phyloP scores from a whole-genome alignment of 1,284 basidiomycete species.

The Fomitiporia mediterranea region DNA sequence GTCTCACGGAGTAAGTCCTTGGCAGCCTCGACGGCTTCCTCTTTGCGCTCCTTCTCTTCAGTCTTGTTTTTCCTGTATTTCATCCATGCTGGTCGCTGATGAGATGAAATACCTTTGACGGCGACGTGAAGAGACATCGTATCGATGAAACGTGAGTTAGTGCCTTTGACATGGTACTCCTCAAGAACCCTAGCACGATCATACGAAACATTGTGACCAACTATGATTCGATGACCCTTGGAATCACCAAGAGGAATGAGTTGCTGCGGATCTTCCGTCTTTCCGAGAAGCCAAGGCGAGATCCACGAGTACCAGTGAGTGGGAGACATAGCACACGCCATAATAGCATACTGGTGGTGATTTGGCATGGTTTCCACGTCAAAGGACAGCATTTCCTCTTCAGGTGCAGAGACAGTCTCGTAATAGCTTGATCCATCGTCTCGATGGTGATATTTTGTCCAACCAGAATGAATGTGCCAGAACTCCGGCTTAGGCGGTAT shows the following conservation, averaged over 20 bases:
- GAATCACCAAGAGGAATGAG: constrained; percentile 71
- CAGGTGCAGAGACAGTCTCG: constrained; percentile 57
- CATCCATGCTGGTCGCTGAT: constrained; percentile 92
- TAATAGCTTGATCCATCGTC: constrained; percentile 63
- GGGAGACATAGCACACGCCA: constrained; percentile 84
- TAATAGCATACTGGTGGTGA: constrained; percentile 77
- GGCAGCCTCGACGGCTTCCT: constrained; percentile 56
- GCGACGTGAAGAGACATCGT: constrained; percentile 96
- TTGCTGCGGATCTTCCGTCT: constrained; percentile 61
- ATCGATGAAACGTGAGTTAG: constrained; percentile 83
- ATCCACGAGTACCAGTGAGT: constrained; percentile 96
- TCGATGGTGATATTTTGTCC: constrained; percentile 80
- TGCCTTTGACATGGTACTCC: constrained; percentile 75
- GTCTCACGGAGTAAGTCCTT: constrained; percentile 45
- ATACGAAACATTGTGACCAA: constrained; percentile 96
- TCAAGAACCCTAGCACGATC: constrained; percentile 83
- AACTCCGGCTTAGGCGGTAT: constrained; percentile 65
- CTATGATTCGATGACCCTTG: constrained; percentile 56
- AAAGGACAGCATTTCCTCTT: constrained; percentile 79
- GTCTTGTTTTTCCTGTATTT: constrained; percentile 70
- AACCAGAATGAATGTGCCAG: constrained; percentile 81
- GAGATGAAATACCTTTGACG: constrained; percentile 90
- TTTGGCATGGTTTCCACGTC: constrained; percentile 94
- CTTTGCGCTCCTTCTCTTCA: constrained; percentile 44
- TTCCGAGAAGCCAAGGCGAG: constrained; percentile 85